A percentile compares a stretch with the other conserved stretches of the same genome.
phyloP scores from a whole-genome alignment of 1,284 basidiomycete genomes.

The Ustilago crameri region DNA sequence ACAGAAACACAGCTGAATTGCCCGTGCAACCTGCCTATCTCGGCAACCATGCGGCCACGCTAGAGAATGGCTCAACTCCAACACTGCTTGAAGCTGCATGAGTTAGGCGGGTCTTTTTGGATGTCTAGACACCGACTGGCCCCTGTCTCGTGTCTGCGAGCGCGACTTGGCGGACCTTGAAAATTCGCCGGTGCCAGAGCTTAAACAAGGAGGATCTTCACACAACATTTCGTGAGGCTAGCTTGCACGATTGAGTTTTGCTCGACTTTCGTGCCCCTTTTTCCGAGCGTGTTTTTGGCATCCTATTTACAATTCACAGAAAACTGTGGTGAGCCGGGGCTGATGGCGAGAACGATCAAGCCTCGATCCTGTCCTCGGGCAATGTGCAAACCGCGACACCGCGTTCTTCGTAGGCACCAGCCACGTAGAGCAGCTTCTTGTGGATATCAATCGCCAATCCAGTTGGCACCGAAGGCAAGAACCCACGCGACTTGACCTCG shows the following conservation, averaged over 20 bases:
- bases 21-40: conserved; percentile 22
- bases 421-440: conserved; percentile 36
- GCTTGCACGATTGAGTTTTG: neutral
- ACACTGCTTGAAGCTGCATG: too few species aligned
- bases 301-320: neutral
- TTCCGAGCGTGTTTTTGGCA: neutral
- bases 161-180: conserved; percentile 17
- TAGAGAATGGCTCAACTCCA: conserved; percentile 22
- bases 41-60: neutral
- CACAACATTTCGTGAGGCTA: conserved; percentile 21
- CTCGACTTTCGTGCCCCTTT: conserved; percentile 12
- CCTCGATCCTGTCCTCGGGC: conserved; percentile 45
- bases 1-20: neutral
- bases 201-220: conserved; percentile 26
- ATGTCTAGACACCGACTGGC: too few species aligned
- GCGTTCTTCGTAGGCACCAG: conserved; percentile 55
- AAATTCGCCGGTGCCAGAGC: conserved; percentile 16
- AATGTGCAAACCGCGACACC: conserved; percentile 46
- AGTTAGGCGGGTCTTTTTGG: too few species aligned
- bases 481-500: conserved; percentile 29
- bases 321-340: too few species aligned
- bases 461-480: conserved; percentile 50
- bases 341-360: too few species aligned
- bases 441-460: conserved; percentile 48
- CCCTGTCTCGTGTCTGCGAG: conserved; percentile 39